A percentile compares a stretch with the other conserved stretches of the same genome.
These are phyloP conservation scores for Pseudoscleropodium purum DNA, from an alignment of 225 moss, liverwort and hornwort genomes.

Conservation along the genomic window DNA sequence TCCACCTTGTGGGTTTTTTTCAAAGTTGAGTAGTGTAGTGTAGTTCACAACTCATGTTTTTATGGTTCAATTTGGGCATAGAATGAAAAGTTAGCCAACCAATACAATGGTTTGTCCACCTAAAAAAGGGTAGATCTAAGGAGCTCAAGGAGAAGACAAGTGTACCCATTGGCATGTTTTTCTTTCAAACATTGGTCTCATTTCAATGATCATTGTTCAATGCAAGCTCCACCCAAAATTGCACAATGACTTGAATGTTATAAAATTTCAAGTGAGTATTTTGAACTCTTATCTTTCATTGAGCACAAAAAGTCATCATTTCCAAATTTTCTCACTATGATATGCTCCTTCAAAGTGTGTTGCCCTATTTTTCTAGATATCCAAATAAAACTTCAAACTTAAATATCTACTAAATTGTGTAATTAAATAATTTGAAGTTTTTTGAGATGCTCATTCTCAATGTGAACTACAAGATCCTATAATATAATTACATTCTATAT, in stretches of 20 bases:
- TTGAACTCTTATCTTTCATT: neutral
- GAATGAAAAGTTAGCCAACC: accelerated
- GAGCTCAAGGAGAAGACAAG: neutral
- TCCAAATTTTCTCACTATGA: neutral
- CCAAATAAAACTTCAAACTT: too few relatives aligned
- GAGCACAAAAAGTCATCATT: neutral
- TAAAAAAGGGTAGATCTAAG: neutral
- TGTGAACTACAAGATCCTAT: neutral
- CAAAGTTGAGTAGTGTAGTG: neutral
- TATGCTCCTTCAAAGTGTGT: neutral
- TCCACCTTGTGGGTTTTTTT: neutral
- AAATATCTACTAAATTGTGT: neutral
- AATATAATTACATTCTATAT: neutral
- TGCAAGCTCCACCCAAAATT: neutral
- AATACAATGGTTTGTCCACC: neutral
- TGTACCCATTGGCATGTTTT: neutral
- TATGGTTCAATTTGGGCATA: neutral
- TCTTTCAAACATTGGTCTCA: neutral
- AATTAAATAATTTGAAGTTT: neutral
- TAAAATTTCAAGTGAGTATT: neutral
- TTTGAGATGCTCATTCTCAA: neutral
- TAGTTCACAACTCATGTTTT: accelerated
- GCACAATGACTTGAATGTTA: neutral
- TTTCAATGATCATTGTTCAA: neutral
- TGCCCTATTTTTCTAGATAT: neutral